A percentile compares a stretch with the other conserved stretches of the same genome.
Conservation (phyloP, 2,329 filamentous ascomycete genomes). For the Bipolaris zeicola region DNA sequence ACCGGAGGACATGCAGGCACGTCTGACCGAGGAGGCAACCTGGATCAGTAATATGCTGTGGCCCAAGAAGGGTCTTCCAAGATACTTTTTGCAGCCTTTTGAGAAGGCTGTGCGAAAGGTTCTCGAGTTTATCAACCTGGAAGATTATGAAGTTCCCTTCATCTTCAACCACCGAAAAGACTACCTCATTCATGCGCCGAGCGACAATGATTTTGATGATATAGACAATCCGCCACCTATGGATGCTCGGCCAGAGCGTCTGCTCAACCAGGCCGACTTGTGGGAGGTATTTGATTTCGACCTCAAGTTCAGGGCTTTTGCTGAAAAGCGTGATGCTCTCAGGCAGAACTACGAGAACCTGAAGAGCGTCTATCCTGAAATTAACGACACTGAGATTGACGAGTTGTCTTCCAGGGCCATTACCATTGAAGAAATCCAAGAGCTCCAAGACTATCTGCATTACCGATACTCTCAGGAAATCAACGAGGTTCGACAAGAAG, state of each 20-base stretch:
- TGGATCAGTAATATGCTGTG: constrained; percentile 94
- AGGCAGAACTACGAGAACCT: constrained; percentile 79
- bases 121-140: constrained; percentile 90
- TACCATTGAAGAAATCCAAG: constrained; percentile 94
- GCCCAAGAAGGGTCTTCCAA: constrained; percentile 78
- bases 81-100: constrained; percentile 80
- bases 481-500: constrained; percentile 73
- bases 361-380: constrained; percentile 60
- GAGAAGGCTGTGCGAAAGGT: constrained; percentile 88
- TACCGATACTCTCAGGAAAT: constrained; percentile 88
- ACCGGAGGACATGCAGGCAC: constrained; percentile 69
- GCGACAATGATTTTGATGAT: constrained; percentile 63
- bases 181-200: constrained; percentile 88
- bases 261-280: constrained; percentile 88
- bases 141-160: constrained; percentile 94
- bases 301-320: constrained; percentile 89
- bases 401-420: constrained; percentile 79
- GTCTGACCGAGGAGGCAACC: constrained; percentile 78
- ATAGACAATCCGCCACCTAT: constrained; percentile 73
- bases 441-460: constrained; percentile 94
- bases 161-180: constrained; percentile 98
- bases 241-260: constrained; percentile 78
- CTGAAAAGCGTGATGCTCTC: constrained; percentile 88
- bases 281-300: constrained; percentile 96
- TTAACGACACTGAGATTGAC: constrained; percentile 77